Percentiles rank a stretch among this genome's conserved stretches.
Conservation (phyloP, 2,329 filamentous ascomycete genomes). For the Cyphellophora europaea region DNA sequence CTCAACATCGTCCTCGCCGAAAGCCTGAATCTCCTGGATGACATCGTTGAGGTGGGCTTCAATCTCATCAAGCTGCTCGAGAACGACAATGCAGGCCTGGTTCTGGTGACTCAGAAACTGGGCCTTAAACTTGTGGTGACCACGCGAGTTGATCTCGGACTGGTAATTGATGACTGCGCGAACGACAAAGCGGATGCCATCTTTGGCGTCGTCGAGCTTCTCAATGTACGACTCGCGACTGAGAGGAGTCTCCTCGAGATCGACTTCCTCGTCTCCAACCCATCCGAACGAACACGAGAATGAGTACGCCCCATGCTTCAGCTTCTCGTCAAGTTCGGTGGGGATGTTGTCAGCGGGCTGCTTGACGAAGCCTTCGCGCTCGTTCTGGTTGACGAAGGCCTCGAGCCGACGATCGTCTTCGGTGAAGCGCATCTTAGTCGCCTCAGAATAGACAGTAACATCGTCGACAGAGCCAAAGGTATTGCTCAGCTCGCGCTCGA, state of each 20-base stretch:
- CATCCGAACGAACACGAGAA: conserved; percentile 1
- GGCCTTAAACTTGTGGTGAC: conserved; percentile 10
- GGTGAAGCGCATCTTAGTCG: neutral
- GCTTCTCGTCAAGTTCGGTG: neutral
- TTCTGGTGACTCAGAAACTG: conserved; percentile 12
- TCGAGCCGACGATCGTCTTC: neutral
- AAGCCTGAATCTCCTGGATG: conserved; percentile 6
- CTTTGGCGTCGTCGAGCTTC: conserved; percentile 84
- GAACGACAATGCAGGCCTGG: conserved; percentile 6
- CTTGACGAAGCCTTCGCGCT: neutral
- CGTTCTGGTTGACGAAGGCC: neutral
- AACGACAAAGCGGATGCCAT: conserved; percentile 59
- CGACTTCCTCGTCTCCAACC: neutral
- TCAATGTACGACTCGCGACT: neutral
- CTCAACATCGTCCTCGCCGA: conserved; percentile 4
- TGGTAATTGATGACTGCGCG: conserved; percentile 6
- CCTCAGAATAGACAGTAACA: neutral
- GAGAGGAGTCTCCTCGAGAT: neutral
- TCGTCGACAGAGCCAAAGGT: neutral
- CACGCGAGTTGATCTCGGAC: conserved; percentile 9
- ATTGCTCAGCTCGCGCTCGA: too few species aligned
- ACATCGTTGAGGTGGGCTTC: conserved; percentile 6
- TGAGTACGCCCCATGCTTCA: neutral
- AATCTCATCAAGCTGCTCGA: conserved; percentile 13
- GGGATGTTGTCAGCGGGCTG: neutral